Base-by-base conservation (phyloP, 192 early-diverging fungal genomes). In the Umbelopsis sp. region DNA sequence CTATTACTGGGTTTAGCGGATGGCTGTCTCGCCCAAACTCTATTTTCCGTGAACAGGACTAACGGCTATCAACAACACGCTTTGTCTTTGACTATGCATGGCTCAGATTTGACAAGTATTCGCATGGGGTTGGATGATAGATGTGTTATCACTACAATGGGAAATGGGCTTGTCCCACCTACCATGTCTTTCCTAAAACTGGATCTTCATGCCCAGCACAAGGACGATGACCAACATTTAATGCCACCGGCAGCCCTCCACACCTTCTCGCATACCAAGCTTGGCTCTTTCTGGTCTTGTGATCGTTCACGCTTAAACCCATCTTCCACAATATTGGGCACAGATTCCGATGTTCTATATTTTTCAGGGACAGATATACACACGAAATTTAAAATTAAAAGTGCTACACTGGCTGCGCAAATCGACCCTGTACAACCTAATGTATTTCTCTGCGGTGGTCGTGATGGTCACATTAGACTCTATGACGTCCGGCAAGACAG, bases 381-480 rank as follows among this genome's bases (percentile, higher is more conserved):
- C 55, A 30, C 33, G 8, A 3, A 35, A 35, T 30, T 61, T 35
- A n/a, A 61, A 25, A 13, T 41, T 41, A 35, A 61, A 15, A 61
- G 55, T 33, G 55, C 55, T n/a, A 30, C 33, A 3, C 8, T 61
- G 30, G 27, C 55, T 61, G 55, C 55, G 30, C 55, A 61, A 61
- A 61, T 61, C 27, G 55, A 61, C 5, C 55, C 55, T 33, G 55
- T 61, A 61, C 55, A 61, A 61, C 55, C 55, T 8, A 33, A 61
- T 35, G 55, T 61, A 8, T 61, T 61, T 35, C 18, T 35, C 13
- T 25, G 55, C 3, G 55, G 55, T 2, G 27, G 55, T 18, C 25
- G 55, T 8, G 55, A 61, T 18, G 55, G 55, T 13, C 55, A 30
- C 13, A 35, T 61, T 16, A 61, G 33, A 16, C 30, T 61, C 4